phyloP scores from a whole-genome alignment of 345 rosid species.

The Fremontodendron californicum region DNA sequence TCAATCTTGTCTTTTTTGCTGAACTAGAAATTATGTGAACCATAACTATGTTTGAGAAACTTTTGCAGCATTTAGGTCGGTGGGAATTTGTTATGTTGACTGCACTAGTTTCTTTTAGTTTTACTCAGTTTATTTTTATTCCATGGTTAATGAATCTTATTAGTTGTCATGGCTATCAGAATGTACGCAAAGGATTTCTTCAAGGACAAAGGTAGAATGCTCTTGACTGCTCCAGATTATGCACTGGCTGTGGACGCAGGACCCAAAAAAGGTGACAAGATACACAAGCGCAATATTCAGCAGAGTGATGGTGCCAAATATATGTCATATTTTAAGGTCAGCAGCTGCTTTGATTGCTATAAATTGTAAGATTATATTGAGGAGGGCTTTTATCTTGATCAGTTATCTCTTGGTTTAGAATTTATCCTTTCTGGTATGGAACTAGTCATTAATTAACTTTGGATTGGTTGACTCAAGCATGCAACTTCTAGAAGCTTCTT shows the following conservation, averaged over 20 bases:
- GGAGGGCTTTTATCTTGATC: neutral
- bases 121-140: neutral
- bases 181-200: constrained; percentile 28
- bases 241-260: constrained; percentile 30
- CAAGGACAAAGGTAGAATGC: constrained; percentile 40
- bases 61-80: neutral
- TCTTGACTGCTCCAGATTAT: constrained; percentile 34
- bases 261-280: constrained; percentile 41
- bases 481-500: neutral
- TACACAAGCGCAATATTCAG: constrained; percentile 46
- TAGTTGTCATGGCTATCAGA: constrained; percentile 39
- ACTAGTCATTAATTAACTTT: neutral
- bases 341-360: constrained; percentile 23
- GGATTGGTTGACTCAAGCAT: neutral
- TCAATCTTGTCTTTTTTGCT: neutral
- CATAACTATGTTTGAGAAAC: neutral
- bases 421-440: neutral
- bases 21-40: neutral
- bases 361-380: constrained; percentile 5
- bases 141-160: constrained; percentile 16
- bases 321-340: constrained; percentile 91
- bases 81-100: neutral
- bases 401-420: constrained; percentile 8
- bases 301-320: constrained; percentile 74
- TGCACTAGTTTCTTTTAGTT: neutral